Evolutionary conservation across 176 grass and related monocot species (phyloP).

Genomic region (Avena sativa): DNA sequence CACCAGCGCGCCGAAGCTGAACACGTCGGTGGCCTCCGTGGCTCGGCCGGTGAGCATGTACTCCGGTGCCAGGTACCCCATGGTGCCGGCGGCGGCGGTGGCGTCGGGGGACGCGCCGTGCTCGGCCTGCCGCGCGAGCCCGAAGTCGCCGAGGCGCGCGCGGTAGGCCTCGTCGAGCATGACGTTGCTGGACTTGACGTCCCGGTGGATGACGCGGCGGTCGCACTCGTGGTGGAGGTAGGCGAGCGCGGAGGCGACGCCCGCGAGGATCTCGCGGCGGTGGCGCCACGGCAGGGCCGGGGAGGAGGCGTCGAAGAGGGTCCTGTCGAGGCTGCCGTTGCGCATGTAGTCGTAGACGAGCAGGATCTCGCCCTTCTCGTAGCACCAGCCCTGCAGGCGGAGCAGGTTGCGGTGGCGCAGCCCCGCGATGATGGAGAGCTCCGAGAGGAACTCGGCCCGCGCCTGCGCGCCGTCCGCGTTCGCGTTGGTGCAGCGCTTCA

Average conservation of each 20-base stretch:
- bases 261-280: slow-evolving; percentile 73
- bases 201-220: slow-evolving; percentile 91
- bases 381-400: slow-evolving; percentile 87
- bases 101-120: slow-evolving; percentile 84
- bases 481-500: slow-evolving; percentile 76
- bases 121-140: slow-evolving; percentile 78
- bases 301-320: slow-evolving; percentile 60
- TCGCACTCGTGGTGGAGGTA: slow-evolving; percentile 98
- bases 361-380: slow-evolving; percentile 92
- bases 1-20: slow-evolving; percentile 83
- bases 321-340: slow-evolving; percentile 90
- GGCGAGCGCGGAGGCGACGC: slow-evolving; percentile 85
- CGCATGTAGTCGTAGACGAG: slow-evolving; percentile 99
- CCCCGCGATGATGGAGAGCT: slow-evolving; percentile 95
- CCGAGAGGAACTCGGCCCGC: slow-evolving; percentile 81
- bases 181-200: slow-evolving; percentile 98
- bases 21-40: slow-evolving; percentile 79
- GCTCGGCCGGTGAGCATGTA: slow-evolving; percentile 94
- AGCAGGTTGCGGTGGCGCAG: slow-evolving; percentile 97
- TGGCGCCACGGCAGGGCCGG: slow-evolving; percentile 65
- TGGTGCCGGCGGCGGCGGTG: slow-evolving; percentile 83
- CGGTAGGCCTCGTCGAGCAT: slow-evolving; percentile 91
- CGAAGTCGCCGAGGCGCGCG: slow-evolving; percentile 89
- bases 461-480: slow-evolving; percentile 49
- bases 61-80: slow-evolving; percentile 96